Evolutionary conservation across 2,329 filamentous ascomycete species (phyloP), one percentile per base, ranked within the genome.

Genomic region (Fusarium brevicatenulatum): DNA sequence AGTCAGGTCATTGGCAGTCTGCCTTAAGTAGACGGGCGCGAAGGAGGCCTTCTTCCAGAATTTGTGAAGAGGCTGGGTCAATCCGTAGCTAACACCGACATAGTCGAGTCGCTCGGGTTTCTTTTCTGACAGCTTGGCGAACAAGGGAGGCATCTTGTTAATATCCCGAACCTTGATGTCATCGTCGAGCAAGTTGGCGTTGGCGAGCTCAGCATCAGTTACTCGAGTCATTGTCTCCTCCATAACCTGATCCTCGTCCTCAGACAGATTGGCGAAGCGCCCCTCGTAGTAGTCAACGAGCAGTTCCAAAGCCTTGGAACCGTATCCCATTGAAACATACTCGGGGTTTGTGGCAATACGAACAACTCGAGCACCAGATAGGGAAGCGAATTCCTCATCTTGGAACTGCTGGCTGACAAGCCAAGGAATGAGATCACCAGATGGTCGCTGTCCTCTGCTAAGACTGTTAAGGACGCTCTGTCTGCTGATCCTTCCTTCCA

Each of bases 321-420:
- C 96, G 80, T 99, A 99, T 30, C 97, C 96, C 94, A 97, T 97
- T 52, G 88, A 90, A 58, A 92, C 87, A 77, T 97, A 98, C 75
- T 98, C 95, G 0, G 97, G 96, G 80, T 98, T 97, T 2, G 96
- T 98, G 25, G 97, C 96, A 78, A 99, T 98, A 54, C 96, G 91
- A 21, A 99, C 95, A 52, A 99, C 86, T 69, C 96, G 91, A 39
- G 95, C 96, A 63, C 96, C 97, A 19, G 95, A 98, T 2, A 99
- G 87, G 44, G 93, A 92, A 18, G 95, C 96, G 80, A 99, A 99
- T 74, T 98, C 95, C 74, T 97, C 94, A 77, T 99, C 96, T 80
- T 98, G 96, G 85, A 97, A 99, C 80, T 99, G 96, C 80, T 98
- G 95, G 80, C 94, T 97, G 71, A 99, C 93, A 37, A 98, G 89